A percentile compares a stretch with the other conserved stretches of the same genome.
Evolutionary conservation across 2,329 filamentous ascomycete species (phyloP).

Genomic region (Rasamsonia emersonii): DNA sequence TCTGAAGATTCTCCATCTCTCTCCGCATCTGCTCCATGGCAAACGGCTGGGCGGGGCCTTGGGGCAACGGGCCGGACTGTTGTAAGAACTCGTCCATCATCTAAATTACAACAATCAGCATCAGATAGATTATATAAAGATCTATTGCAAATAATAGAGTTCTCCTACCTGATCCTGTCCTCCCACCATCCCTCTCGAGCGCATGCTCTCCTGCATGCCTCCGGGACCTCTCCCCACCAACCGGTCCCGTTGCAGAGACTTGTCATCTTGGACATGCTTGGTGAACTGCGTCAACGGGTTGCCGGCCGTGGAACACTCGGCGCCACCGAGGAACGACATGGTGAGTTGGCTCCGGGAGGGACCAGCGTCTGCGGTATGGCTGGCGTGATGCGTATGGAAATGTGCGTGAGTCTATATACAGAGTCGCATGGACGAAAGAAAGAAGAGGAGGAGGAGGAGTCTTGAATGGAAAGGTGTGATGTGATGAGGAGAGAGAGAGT

Average conservation of each 20-base stretch:
- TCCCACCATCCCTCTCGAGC: slow-evolving; percentile 59
- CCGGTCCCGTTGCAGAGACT: slow-evolving; percentile 84
- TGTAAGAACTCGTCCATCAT: slow-evolving; percentile 93
- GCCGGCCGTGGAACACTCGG: slow-evolving; percentile 91
- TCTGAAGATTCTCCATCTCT: slow-evolving; percentile 49
- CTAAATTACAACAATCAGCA: slow-evolving; percentile 35
- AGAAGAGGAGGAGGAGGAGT: too few species aligned
- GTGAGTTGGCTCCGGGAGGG: slow-evolving; percentile 16
- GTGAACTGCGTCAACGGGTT: slow-evolving; percentile 97
- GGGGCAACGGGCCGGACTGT: slow-evolving; percentile 56
- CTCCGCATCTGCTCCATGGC: slow-evolving; percentile 59
- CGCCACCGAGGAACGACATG: slow-evolving; percentile 94
- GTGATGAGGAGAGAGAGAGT: too few species aligned
- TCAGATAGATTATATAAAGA: neutral
- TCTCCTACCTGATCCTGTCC: slow-evolving; percentile 61
- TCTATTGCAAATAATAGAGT: neutral
- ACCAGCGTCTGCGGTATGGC: too few species aligned
- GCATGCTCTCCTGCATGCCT: slow-evolving; percentile 66
- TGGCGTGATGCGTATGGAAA: too few species aligned
- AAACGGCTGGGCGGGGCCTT: slow-evolving; percentile 48
- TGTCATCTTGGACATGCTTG: slow-evolving; percentile 95
- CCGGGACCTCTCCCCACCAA: slow-evolving; percentile 67
- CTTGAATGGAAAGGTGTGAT: too few species aligned
- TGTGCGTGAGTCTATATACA: too few species aligned
- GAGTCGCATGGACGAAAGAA: too few species aligned